These are phyloP conservation scores for Pythium aristosporum DNA, from an alignment of 352 stramenopile genomes.

Conservation along the genomic window DNA sequence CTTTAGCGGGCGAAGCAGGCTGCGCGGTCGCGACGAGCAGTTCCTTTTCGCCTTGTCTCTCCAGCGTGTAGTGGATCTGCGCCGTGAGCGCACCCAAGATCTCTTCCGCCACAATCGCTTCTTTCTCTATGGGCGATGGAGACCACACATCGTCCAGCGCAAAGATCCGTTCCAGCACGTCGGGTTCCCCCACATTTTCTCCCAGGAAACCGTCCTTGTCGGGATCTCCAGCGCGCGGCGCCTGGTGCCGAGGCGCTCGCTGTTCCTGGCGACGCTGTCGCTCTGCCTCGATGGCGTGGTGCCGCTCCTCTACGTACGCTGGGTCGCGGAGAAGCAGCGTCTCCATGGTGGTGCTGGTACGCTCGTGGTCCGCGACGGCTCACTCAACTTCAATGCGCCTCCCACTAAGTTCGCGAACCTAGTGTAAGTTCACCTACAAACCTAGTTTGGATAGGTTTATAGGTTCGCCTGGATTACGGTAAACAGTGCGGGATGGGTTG, in stretches of 20 bases:
- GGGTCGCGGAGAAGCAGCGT: constrained; percentile 46
- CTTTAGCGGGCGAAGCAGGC: background rate
- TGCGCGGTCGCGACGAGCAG: too few relatives aligned
- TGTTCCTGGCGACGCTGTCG: background rate
- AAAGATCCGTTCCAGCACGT: background rate
- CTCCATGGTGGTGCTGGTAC: constrained; percentile 60
- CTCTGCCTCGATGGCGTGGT: constrained; percentile 38
- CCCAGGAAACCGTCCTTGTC: background rate
- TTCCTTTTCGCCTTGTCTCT: constrained; percentile 1
- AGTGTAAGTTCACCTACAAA: background rate
- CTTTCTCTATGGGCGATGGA: background rate
- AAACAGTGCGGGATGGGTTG: background rate
- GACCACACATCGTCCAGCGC: constrained; percentile 4
- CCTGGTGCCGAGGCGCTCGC: background rate
- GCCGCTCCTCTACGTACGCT: constrained; percentile 49
- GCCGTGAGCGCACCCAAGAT: background rate
- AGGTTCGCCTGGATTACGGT: background rate
- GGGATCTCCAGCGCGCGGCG: background rate
- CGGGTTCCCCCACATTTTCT: background rate
- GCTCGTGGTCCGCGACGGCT: too few relatives aligned
- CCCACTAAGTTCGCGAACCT: constrained; percentile 15
- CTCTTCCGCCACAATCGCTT: constrained; percentile 3
- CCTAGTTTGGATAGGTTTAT: constrained; percentile 19
- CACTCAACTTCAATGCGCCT: constrained; percentile 25
- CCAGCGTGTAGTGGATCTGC: background rate